Evolutionary conservation across 139 green algal genomes (phyloP), one percentile per base, ranked within the genome.

Genomic region (Chlorella sp.): DNA sequence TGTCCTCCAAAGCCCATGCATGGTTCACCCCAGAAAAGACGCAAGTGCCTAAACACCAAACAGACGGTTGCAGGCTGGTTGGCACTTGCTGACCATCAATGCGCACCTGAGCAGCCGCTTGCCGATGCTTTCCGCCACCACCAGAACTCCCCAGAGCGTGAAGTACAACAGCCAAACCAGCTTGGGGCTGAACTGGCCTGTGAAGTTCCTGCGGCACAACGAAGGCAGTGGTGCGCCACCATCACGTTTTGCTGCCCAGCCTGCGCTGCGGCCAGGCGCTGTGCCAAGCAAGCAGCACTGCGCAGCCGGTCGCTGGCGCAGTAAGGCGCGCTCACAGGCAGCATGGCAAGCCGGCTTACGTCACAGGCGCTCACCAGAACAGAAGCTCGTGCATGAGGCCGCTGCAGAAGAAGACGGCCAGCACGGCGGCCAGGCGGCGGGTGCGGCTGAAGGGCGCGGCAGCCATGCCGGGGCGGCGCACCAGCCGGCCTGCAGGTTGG

Each of bases 341-440:
- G 30, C 6, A 28, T 14, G 24, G 1, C 19, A 19, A 40, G 26
- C n/a, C n/a, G n/a, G n/a, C n/a, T n/a, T n/a, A 73, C 5, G 20
- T 13, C 30, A 24, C 36, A 22, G 1, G n/a, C 0, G 19, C 67
- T 24, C 67, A 73, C 67, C 67, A 73, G 30, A 73, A 73, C 67
- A 73, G 34, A 5, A 30, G n/a, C 34, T 73, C 67, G 67, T 73
- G 67, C 67, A 73, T 73, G 36, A 73, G 16, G 34, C 67, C 67
- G 36, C 67, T 73, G 34, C 40, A 38, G 19, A 73, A 38, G 34
- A 73, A 73, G 9, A 73, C 67, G 46, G 67, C 67, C 40, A 46
- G 40, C 67, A 73, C 67, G 16, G 67, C 67, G 34, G 36, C 67
- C 67, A 73, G 67, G 67, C 67, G 67, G n/a, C 67, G 67, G 36